These are phyloP conservation scores for Termitomyces titanicus DNA, from an alignment of 768 basidiomycete species.

Conservation along the genomic window DNA sequence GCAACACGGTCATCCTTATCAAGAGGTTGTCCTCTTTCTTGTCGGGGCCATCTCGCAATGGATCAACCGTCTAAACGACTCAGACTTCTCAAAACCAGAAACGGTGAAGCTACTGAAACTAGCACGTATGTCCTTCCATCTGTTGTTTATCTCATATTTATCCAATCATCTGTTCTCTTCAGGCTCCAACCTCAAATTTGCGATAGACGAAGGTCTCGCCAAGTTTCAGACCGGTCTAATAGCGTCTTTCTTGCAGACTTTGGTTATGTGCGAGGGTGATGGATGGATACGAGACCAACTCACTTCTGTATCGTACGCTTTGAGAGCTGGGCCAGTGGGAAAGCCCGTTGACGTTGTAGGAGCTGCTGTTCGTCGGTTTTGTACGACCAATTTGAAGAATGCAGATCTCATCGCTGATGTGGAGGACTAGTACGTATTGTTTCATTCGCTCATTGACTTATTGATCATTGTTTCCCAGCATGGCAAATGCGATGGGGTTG, in stretches of 20 bases:
- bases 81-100: slow-evolving; percentile 63
- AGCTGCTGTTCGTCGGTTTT: slow-evolving; percentile 76
- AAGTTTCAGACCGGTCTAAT: slow-evolving; percentile 79
- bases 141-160: not conserved
- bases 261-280: slow-evolving; percentile 96
- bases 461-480: slow-evolving; percentile 34
- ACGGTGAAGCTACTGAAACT: slow-evolving; percentile 75
- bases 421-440: slow-evolving; percentile 77
- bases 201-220: slow-evolving; percentile 87
- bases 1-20: slow-evolving; percentile 66
- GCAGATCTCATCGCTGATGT: slow-evolving; percentile 74
- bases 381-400: slow-evolving; percentile 81
- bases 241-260: slow-evolving; percentile 89
- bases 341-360: slow-evolving; percentile 76
- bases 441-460: not conserved
- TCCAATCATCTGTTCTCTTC: not conserved
- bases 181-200: slow-evolving; percentile 83
- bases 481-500: slow-evolving; percentile 79
- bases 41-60: slow-evolving; percentile 89
- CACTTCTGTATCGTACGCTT: slow-evolving; percentile 60
- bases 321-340: slow-evolving; percentile 62
- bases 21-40: slow-evolving; percentile 83
- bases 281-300: slow-evolving; percentile 76
- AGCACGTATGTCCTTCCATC: slow-evolving; percentile 50
- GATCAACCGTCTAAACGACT: slow-evolving; percentile 84